Percentiles rank a stretch among this genome's conserved stretches.
Conservation (phyloP, 176 grass and related monocot species). For the Lolium multiflorum region DNA sequence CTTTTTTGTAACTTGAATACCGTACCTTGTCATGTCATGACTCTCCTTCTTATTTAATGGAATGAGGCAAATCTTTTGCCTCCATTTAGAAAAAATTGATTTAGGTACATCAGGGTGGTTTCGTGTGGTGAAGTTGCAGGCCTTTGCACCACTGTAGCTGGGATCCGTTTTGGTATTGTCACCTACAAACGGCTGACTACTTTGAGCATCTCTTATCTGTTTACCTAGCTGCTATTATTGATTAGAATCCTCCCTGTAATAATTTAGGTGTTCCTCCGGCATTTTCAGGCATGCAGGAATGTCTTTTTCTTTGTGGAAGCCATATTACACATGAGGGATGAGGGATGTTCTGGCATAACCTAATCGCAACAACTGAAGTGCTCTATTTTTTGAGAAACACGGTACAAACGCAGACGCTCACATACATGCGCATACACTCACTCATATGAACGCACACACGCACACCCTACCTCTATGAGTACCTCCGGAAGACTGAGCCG, state of each 20-base stretch:
- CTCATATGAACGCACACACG: no score
- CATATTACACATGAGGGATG: background rate
- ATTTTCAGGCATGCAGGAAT: background rate
- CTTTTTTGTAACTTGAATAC: no score
- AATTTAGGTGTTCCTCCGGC: background rate
- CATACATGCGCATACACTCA: no score
- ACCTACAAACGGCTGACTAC: background rate
- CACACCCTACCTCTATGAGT: no score
- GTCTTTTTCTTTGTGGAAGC: background rate
- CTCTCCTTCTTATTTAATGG: no score
- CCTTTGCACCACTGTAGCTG: background rate
- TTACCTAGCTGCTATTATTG: background rate
- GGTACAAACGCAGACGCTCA: no score
- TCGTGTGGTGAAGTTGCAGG: background rate
- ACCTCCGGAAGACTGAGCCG: no score
- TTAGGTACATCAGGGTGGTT: background rate
- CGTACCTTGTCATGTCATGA: no score
- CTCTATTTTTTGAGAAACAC: no score
- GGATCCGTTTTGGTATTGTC: background rate
- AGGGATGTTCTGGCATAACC: background rate
- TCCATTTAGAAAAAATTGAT: no score
- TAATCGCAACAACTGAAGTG: background rate
- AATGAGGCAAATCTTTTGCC: no score
- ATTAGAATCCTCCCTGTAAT: background rate
- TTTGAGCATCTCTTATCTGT: background rate